These are phyloP conservation scores for Sporopachydermia lactativora DNA, from an alignment of 805 yeast species.

Conservation along the genomic window DNA sequence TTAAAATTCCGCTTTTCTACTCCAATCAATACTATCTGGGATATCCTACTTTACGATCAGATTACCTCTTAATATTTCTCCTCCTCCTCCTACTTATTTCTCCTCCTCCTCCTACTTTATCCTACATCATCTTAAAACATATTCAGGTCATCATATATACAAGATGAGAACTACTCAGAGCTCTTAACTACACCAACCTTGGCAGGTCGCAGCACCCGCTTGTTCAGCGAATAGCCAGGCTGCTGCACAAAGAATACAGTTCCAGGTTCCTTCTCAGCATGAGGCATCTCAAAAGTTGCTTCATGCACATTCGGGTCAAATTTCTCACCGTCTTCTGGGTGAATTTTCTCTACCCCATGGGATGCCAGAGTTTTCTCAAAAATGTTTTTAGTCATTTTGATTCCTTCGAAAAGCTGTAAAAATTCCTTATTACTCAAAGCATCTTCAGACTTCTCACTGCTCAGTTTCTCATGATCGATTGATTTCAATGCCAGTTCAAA, in stretches of 20 bases:
- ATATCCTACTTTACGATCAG: no score
- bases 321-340: constrained; percentile 61
- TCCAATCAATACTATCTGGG: no score
- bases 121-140: no score
- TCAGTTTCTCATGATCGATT: constrained; percentile 24
- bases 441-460: constrained; percentile 33
- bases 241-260: constrained; percentile 89
- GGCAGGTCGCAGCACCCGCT: constrained; percentile 86
- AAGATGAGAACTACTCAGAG: no score
- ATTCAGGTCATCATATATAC: background rate
- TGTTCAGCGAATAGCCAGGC: constrained; percentile 73
- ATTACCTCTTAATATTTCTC: no score
- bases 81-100: no score
- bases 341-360: constrained; percentile 70
- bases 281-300: constrained; percentile 80
- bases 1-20: no score
- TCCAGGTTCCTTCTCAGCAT: constrained; percentile 82
- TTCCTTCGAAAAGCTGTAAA: constrained; percentile 71
- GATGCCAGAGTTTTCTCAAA: constrained; percentile 70
- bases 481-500: constrained; percentile 74
- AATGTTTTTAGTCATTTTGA: constrained; percentile 75
- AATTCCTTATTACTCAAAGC: constrained; percentile 47
- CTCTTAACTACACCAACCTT: constrained; percentile 89
- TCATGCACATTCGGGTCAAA: constrained; percentile 90
- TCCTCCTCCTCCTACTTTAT: no score